Conservation (phyloP, 441 rosid genomes). For the Adansonia madagascariensis region DNA sequence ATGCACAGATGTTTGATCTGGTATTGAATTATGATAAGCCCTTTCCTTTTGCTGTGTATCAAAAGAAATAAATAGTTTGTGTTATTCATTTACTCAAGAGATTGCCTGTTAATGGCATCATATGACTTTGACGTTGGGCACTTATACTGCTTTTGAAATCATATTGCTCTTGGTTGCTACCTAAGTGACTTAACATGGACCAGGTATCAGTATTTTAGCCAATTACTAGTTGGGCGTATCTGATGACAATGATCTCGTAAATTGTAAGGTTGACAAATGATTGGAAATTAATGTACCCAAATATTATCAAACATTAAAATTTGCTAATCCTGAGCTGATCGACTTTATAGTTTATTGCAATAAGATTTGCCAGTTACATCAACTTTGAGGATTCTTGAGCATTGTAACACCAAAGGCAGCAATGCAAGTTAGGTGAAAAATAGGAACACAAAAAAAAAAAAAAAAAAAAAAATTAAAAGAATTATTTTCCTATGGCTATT, state of each 20-base stretch:
- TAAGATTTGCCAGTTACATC: slow-evolving; percentile 13
- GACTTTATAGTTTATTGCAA: not conserved
- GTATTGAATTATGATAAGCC: too few species aligned
- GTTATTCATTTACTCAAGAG: too few species aligned
- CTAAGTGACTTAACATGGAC: too few species aligned
- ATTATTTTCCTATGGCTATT: slow-evolving; percentile 21
- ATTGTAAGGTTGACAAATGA: too few species aligned
- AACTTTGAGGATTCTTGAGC: not conserved
- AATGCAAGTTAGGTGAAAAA: not conserved
- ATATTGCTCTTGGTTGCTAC: too few species aligned
- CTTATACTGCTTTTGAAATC: too few species aligned
- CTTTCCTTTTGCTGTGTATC: not conserved
- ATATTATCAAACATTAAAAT: not conserved
- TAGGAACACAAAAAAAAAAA: not conserved
- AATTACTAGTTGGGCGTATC: too few species aligned
- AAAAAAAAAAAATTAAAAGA: not conserved
- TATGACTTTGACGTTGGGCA: too few species aligned
- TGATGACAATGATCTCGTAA: too few species aligned
- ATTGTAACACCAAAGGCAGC: not conserved
- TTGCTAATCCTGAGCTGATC: not conserved
- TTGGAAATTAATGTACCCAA: not conserved
- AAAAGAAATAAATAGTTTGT: not conserved
- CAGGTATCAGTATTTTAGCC: too few species aligned
- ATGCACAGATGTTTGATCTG: not conserved
- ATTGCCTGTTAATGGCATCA: too few species aligned